Evolutionary conservation across 768 basidiomycete genomes (phyloP).

Genomic region (Macrolepiota fuliginosa): DNA sequence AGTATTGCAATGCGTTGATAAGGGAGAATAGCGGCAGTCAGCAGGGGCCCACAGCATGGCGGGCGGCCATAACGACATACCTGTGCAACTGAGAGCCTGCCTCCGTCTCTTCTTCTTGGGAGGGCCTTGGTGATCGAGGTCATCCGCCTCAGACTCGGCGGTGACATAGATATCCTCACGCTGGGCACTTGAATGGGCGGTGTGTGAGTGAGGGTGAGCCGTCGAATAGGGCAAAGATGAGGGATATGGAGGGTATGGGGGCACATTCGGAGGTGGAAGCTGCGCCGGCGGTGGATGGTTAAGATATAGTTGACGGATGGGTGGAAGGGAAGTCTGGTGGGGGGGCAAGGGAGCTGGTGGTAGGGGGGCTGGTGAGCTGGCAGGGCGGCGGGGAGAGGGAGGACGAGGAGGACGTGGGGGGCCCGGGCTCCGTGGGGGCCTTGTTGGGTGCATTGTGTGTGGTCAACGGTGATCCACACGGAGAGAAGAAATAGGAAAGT

Average conservation of each 20-base stretch:
- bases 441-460: conserved; percentile 22
- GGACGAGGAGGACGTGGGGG: conserved; percentile 11
- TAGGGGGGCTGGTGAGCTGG: conserved; percentile 3
- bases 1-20: conserved; percentile 16
- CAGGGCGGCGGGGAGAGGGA: conserved; percentile 20
- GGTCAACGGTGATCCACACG: conserved; percentile 20
- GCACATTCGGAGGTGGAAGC: conserved; percentile 12
- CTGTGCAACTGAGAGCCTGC: conserved; percentile 83
- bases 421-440: conserved; percentile 24
- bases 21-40: conserved; percentile 22
- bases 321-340: conserved; percentile 48
- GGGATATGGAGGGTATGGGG: conserved; percentile 20
- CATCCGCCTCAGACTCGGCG: conserved; percentile 59
- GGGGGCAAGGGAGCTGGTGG: conserved; percentile 17
- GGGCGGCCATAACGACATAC: conserved; percentile 40
- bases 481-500: conserved; percentile 16
- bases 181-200: conserved; percentile 14
- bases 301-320: conserved; percentile 68
- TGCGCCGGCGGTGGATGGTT: conserved; percentile 51
- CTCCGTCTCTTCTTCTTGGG: conserved; percentile 82
- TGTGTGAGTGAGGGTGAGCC: conserved; percentile 10
- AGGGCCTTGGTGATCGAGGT: conserved; percentile 50
- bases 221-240: conserved; percentile 24
- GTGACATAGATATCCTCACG: conserved; percentile 32
- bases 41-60: conserved; percentile 18